Conservation (phyloP, 345 rosid species). For the Pugionium cornutum region DNA sequence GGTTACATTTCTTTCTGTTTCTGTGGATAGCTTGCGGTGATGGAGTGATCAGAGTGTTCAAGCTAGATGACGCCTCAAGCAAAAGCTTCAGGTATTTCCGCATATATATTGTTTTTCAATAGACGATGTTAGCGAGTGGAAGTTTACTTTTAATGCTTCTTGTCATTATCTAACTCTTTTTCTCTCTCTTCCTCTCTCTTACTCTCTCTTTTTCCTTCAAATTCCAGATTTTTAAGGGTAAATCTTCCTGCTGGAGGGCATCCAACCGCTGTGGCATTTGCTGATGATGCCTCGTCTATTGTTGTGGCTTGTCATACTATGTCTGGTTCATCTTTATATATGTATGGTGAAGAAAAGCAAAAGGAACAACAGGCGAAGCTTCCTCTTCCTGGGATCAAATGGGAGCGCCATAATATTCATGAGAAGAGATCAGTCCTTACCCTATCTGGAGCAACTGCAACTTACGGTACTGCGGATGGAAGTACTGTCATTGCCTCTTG, state of each 20-base stretch:
- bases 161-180: background rate
- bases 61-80: slow-evolving; percentile 90
- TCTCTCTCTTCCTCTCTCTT: background rate
- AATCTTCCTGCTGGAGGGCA: slow-evolving; percentile 87
- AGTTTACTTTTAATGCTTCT: background rate
- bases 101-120: background rate
- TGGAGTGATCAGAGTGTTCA: slow-evolving; percentile 82
- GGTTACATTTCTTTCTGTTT: slow-evolving; percentile 26
- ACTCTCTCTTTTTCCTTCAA: background rate
- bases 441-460: slow-evolving; percentile 71
- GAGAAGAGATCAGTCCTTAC: slow-evolving; percentile 60
- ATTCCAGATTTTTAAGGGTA: slow-evolving; percentile 69
- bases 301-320: slow-evolving; percentile 69
- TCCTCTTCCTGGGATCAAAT: slow-evolving; percentile 82
- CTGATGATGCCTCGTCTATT: slow-evolving; percentile 75
- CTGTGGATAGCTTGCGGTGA: slow-evolving; percentile 77
- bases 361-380: slow-evolving; percentile 70
- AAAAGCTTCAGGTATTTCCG: slow-evolving; percentile 87
- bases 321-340: slow-evolving; percentile 69
- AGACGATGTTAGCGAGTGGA: background rate
- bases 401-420: slow-evolving; percentile 84
- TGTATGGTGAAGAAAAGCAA: slow-evolving; percentile 85
- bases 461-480: slow-evolving; percentile 88
- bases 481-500: slow-evolving; percentile 79
- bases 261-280: slow-evolving; percentile 73